phyloP scores from a whole-genome alignment of 2,329 filamentous ascomycete species.

The Ambrosiella xylebori region DNA sequence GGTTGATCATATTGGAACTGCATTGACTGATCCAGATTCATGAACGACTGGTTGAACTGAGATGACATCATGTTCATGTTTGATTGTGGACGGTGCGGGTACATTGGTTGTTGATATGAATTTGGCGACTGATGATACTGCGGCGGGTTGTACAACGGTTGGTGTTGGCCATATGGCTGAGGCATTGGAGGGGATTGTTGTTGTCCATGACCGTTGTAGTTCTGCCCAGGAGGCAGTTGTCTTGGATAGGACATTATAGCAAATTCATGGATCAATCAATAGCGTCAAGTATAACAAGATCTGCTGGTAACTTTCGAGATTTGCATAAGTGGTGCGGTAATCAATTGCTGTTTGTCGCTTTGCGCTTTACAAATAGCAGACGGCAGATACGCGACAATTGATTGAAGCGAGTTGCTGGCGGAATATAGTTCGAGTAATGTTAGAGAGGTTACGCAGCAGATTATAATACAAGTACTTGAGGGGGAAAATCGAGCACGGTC shows the following conservation, averaged over 20 bases:
- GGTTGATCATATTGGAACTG: conserved; percentile 6
- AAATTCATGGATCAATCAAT: conserved; percentile 8
- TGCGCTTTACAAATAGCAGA: no score
- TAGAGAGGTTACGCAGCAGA: no score
- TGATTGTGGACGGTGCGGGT: conserved; percentile 12
- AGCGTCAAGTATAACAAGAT: no score
- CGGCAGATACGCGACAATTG: not conserved
- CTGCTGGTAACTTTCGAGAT: not conserved
- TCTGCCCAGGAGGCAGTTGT: conserved; percentile 18
- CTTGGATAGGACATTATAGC: conserved; percentile 23
- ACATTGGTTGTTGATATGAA: conserved; percentile 15
- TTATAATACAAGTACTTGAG: no score
- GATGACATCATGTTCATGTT: conserved; percentile 17
- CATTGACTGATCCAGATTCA: conserved; percentile 7
- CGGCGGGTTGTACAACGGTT: conserved; percentile 7
- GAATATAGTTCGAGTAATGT: no score
- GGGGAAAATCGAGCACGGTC: no score
- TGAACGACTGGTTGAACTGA: conserved; percentile 9
- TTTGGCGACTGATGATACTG: conserved; percentile 19
- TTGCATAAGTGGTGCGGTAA: not conserved
- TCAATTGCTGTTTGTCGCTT: not conserved
- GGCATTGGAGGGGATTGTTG: conserved; percentile 16
- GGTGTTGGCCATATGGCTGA: conserved; percentile 14
- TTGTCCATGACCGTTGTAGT: conserved; percentile 17
- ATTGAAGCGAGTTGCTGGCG: not conserved